Percentiles rank a stretch among this genome's conserved stretches.
These are phyloP conservation scores for Xylaria grammica DNA, from an alignment of 495 filamentous ascomycete species.

Conservation along the genomic window DNA sequence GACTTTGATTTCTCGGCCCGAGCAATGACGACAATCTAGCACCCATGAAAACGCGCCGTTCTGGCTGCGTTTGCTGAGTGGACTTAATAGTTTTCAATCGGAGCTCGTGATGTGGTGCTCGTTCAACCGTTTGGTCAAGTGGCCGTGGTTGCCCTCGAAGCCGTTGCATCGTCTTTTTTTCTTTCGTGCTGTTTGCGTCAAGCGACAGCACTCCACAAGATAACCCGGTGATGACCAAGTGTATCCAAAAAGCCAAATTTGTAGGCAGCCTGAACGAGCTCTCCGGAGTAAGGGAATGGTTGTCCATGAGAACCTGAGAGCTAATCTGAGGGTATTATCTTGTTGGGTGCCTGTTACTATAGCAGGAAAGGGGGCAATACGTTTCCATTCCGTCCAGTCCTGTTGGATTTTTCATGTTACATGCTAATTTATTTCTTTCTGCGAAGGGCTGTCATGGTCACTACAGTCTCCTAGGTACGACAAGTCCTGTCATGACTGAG, in stretches of 20 bases:
- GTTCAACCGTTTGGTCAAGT: conserved; percentile 21
- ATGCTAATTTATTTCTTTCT: too few species aligned
- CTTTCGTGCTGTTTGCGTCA: conserved; percentile 25
- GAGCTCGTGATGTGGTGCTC: conserved; percentile 42
- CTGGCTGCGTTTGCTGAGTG: conserved; percentile 41
- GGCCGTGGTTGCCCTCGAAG: conserved; percentile 19
- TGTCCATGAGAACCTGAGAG: conserved; percentile 65
- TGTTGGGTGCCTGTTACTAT: not conserved
- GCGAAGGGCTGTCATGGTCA: too few species aligned
- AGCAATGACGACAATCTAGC: conserved; percentile 39
- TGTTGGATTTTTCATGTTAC: not conserved
- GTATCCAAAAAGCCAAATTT: conserved; percentile 68
- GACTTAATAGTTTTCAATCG: conserved; percentile 64
- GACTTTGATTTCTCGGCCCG: conserved; percentile 10
- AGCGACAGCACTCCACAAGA: conserved; percentile 33
- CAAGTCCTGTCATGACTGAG: not conserved
- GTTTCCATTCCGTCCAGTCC: not conserved
- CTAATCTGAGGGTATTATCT: conserved; percentile 63
- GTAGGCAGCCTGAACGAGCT: conserved; percentile 54
- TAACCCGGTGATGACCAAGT: conserved; percentile 61
- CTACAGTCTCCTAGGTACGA: not conserved
- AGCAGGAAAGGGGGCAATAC: not conserved
- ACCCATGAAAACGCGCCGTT: conserved; percentile 25
- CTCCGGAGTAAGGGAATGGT: conserved; percentile 40
- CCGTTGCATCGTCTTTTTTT: conserved; percentile 25